Percentiles rank a stretch among this genome's conserved stretches.
phyloP scores from a whole-genome alignment of 2,329 filamentous ascomycete genomes.

The Talaromyces sp. region DNA sequence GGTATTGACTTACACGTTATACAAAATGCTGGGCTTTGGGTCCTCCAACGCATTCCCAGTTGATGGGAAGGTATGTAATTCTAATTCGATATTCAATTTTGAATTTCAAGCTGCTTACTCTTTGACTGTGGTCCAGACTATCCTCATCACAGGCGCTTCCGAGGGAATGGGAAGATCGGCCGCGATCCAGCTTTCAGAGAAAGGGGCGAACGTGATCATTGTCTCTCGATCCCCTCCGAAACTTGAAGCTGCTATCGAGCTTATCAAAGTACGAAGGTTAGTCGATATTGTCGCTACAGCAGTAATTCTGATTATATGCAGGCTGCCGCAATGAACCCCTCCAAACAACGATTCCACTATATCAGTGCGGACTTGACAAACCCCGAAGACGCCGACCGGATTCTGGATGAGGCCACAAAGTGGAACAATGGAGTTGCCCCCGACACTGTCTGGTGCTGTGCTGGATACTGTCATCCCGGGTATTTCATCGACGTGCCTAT shows the following conservation, averaged over 20 bases:
- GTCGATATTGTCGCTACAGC: background rate
- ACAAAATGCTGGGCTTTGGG: slow-evolving; percentile 35
- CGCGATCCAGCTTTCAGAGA: slow-evolving; percentile 67
- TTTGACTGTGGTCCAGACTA: slow-evolving; percentile 53
- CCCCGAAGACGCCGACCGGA: slow-evolving; percentile 60
- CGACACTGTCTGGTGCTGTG: slow-evolving; percentile 88
- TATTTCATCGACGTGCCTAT: slow-evolving; percentile 73
- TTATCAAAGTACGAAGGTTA: slow-evolving; percentile 51
- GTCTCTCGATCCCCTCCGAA: slow-evolving; percentile 72
- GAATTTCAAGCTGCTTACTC: background rate
- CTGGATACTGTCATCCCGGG: slow-evolving; percentile 66
- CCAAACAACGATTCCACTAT: slow-evolving; percentile 71
- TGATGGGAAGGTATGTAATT: slow-evolving; percentile 64
- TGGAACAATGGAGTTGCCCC: slow-evolving; percentile 73
- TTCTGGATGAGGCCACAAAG: slow-evolving; percentile 64
- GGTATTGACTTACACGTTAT: slow-evolving; percentile 26
- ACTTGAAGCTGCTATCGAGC: slow-evolving; percentile 63
- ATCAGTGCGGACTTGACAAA: slow-evolving; percentile 77
- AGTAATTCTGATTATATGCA: slow-evolving; percentile 26
- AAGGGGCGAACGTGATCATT: slow-evolving; percentile 81
- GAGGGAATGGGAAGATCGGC: slow-evolving; percentile 83
- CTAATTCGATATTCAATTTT: background rate
- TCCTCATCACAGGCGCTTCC: slow-evolving; percentile 84
- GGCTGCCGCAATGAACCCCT: slow-evolving; percentile 59
- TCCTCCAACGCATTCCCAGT: slow-evolving; percentile 69